phyloP scores from a whole-genome alignment of 2,329 filamentous ascomycete species.

The Sporothrix brunneoviolacea region DNA sequence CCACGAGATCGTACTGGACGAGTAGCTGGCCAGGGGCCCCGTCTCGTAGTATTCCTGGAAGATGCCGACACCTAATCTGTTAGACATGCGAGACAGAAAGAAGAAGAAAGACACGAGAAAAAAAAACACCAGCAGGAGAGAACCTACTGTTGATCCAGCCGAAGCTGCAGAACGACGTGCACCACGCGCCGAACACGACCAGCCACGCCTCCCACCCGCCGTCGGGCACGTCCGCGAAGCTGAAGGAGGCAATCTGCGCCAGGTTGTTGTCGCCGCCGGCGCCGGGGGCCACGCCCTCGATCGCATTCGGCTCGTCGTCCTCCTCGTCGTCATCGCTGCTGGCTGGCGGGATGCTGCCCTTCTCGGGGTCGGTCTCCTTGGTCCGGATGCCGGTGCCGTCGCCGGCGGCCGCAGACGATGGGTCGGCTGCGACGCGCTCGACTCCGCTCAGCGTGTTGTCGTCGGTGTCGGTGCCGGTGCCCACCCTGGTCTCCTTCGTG shows the following conservation, averaged over 20 bases:
- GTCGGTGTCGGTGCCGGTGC: conserved; percentile 11
- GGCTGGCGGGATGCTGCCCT: background rate
- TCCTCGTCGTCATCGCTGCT: background rate
- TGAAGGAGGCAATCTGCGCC: background rate
- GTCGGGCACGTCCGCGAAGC: conserved; percentile 16
- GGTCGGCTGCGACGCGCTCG: background rate
- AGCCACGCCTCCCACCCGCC: conserved; percentile 31
- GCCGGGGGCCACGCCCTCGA: background rate
- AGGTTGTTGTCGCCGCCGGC: background rate
- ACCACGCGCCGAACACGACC: conserved; percentile 34
- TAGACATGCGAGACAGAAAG: background rate
- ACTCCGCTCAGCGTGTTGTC: conserved; percentile 7
- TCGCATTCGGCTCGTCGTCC: background rate
- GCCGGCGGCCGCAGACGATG: background rate
- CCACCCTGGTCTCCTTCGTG: background rate
- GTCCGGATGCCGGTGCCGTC: background rate
- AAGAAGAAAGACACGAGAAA: background rate
- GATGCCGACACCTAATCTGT: too few species aligned
- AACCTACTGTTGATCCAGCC: conserved; percentile 36
- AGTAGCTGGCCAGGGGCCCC: conserved; percentile 40
- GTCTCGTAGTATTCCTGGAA: conserved; percentile 55
- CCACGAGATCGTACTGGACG: conserved; percentile 53
- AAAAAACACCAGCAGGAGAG: too few species aligned
- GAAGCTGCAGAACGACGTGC: conserved; percentile 34
- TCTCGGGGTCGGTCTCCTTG: conserved; percentile 8